A percentile compares a stretch with the other conserved stretches of the same genome.
These are phyloP conservation scores for Centrapalus pauciflorus DNA, from an alignment of 129 eudicot genomes.

Conservation along the genomic window DNA sequence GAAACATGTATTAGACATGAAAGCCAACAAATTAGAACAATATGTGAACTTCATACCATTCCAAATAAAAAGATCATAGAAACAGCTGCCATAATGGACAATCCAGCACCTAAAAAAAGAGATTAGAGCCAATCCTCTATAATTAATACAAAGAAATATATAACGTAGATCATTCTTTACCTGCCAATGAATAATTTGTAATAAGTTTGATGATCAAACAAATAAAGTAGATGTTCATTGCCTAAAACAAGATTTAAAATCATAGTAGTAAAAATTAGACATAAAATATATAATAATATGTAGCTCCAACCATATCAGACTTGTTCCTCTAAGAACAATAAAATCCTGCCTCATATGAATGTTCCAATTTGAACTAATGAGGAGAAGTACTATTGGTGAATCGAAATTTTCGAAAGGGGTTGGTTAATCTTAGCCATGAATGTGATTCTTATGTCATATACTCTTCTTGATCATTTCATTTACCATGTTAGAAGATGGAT, in stretches of 20 bases:
- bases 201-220: not conserved
- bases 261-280: not conserved
- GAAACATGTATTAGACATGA: not conserved
- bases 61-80: constrained; percentile 65
- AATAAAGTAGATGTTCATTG: not conserved
- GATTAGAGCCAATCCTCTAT: not conserved
- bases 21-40: not conserved
- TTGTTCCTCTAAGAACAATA: not conserved
- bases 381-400: not conserved
- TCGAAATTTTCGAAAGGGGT: not conserved
- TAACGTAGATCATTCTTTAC: not conserved
- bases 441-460: too few species aligned
- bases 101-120: constrained; percentile 83
- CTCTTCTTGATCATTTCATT: too few species aligned
- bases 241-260: not conserved
- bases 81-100: constrained; percentile 68
- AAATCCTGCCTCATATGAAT: not conserved
- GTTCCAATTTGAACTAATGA: not conserved
- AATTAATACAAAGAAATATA: not conserved
- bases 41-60: constrained; percentile 40
- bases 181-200: not conserved
- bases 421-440: not conserved
- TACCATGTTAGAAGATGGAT: too few species aligned
- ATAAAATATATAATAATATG: not conserved
- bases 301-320: not conserved